Base-by-base conservation (phyloP, 1,139 yeast genomes). In the Sugiyamaella xylanicola region DNA sequence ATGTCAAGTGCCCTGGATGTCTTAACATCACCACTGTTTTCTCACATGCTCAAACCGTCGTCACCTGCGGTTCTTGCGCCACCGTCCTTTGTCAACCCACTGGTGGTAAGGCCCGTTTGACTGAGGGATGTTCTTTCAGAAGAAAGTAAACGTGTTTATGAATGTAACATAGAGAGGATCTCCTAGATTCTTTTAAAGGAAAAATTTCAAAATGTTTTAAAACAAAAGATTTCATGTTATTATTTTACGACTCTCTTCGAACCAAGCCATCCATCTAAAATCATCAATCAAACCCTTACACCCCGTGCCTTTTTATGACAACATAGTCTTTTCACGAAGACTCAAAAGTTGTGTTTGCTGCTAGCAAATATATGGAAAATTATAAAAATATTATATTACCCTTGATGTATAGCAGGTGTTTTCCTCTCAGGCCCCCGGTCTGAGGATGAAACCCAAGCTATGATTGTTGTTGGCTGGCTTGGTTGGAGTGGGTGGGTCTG, bases 11-110 rank as follows among this genome's bases (percentile, higher is more conserved):
- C 82, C 98, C 95, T 79, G 98, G 99, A 72, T 93, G 99, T 82
- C 85, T 93, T 77, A 88, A 87, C 86, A 93, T 93, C 83, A 92
- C 99, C 79, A 93, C 98, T 68, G 97, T 93, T 70, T 93, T 93
- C 87, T 92, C 98, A 68, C 99, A 93, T 81, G 98, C 99, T 66
- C 99, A 93, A 84, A 93, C 98, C 70, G 98, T 97, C 72, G 99
- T 93, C 76, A 88, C 97, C 75, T 93, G 99, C 84, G 98, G 95
- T 75, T 86, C 95, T 66, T 93, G 99, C 81, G 87, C 98, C 71
- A 92, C 97, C 68, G 97, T 93, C 67, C 88, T 93, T 75, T 92
- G 98, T 82, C 88, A 95, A 76, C 99, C 99, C 76, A 90, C 98
- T 68, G 99, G 99, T 84, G 99, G 99, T 84, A 93, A 93, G 86